A percentile compares a stretch with the other conserved stretches of the same genome.
Conservation (phyloP, 108 stramenopile genomes). For the Skeletonema menzelii region DNA sequence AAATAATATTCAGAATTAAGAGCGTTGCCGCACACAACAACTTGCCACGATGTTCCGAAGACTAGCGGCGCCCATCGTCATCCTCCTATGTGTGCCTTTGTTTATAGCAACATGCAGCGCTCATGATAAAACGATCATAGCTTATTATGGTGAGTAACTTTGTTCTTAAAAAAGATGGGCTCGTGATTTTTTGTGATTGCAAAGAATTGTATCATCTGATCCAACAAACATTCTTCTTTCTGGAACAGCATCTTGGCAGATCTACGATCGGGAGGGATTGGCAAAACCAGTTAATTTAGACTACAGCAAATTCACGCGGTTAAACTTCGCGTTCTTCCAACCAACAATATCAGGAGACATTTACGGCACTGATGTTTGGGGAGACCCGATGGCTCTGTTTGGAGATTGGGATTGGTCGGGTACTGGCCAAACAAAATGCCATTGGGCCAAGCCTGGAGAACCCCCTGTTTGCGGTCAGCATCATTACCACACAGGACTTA, state of each 20-base stretch:
- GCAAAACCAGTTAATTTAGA: slow-evolving; percentile 44
- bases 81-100: background rate
- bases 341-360: slow-evolving; percentile 13
- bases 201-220: too few relatives aligned
- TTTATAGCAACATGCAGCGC: background rate
- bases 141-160: too few relatives aligned
- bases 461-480: slow-evolving; percentile 13
- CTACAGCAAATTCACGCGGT: slow-evolving; percentile 30
- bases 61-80: background rate
- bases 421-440: slow-evolving; percentile 2
- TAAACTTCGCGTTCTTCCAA: slow-evolving; percentile 56
- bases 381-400: slow-evolving; percentile 19
- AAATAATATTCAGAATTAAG: too few relatives aligned
- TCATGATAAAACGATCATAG: slow-evolving; percentile 32
- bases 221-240: too few relatives aligned
- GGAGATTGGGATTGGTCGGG: slow-evolving; percentile 28
- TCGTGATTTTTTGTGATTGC: too few relatives aligned
- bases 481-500: slow-evolving; percentile 21
- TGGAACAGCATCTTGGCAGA: slow-evolving; percentile 49
- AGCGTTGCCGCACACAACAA: too few relatives aligned
- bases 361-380: slow-evolving; percentile 44
- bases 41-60: background rate
- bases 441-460: slow-evolving; percentile 20
- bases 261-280: slow-evolving; percentile 32
- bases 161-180: too few relatives aligned